Percentiles rank a stretch among this genome's conserved stretches.
phyloP scores from a whole-genome alignment of 192 early-diverging fungal species.

The Gryganskiella cystojenkinii region DNA sequence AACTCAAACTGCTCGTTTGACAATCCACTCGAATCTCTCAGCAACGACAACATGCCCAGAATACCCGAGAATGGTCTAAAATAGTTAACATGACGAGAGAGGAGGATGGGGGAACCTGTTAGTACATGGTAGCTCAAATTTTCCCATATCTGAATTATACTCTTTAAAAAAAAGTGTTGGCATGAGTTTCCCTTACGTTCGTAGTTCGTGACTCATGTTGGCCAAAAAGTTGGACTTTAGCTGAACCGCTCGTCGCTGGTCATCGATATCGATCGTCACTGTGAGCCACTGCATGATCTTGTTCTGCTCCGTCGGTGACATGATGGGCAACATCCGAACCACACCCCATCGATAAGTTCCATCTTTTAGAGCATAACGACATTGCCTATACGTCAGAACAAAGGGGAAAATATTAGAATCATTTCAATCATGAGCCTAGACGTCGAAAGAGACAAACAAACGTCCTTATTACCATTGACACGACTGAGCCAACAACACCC shows the following conservation, averaged over 20 bases:
- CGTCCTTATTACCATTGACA: slow-evolving; percentile 32
- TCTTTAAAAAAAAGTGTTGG: too few species aligned
- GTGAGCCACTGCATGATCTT: slow-evolving; percentile 47
- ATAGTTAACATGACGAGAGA: too few species aligned
- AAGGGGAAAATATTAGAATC: not conserved
- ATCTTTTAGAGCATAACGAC: slow-evolving; percentile 34
- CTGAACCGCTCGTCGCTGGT: slow-evolving; percentile 52
- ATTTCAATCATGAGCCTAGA: not conserved
- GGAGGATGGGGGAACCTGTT: too few species aligned
- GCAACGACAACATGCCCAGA: slow-evolving; percentile 59
- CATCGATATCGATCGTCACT: slow-evolving; percentile 47
- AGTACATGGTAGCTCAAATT: not conserved
- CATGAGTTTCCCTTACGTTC: slow-evolving; percentile 54
- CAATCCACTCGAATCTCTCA: slow-evolving; percentile 51
- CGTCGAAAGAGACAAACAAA: not conserved
- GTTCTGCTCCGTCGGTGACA: not conserved
- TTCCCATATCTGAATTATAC: too few species aligned
- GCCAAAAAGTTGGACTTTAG: slow-evolving; percentile 74
- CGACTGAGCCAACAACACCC: slow-evolving; percentile 17
- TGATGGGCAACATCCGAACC: slow-evolving; percentile 48
- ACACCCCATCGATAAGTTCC: slow-evolving; percentile 37
- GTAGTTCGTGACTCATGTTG: slow-evolving; percentile 83
- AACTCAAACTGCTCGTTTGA: slow-evolving; percentile 61
- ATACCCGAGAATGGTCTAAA: slow-evolving; percentile 61
- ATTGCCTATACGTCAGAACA: slow-evolving; percentile 19